These are phyloP conservation scores for Dendrocalamus sinicus DNA, from an alignment of 176 grass and related monocot genomes.

Conservation along the genomic window DNA sequence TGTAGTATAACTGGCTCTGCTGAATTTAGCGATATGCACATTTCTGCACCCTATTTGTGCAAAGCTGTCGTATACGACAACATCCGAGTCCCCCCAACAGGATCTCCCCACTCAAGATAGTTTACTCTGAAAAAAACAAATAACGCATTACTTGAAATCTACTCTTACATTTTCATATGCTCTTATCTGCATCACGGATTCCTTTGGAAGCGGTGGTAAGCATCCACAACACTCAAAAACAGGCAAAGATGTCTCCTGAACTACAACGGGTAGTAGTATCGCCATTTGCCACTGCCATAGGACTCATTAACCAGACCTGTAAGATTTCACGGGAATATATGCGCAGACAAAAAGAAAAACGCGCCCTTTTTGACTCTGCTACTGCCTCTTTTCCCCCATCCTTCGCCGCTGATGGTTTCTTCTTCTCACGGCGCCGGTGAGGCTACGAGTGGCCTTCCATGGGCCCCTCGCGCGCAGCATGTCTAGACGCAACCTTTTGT, in stretches of 20 bases:
- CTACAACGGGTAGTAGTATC: neutral
- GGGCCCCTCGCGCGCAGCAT: neutral
- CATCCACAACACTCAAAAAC: neutral
- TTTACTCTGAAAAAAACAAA: too few relatives aligned
- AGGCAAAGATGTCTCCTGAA: neutral
- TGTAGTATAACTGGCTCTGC: neutral
- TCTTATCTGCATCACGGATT: conserved; percentile 31
- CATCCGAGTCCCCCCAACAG: neutral
- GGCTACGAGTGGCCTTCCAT: neutral
- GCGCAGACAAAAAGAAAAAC: conserved; percentile 1
- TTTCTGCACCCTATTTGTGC: neutral
- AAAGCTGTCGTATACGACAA: neutral
- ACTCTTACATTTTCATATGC: neutral
- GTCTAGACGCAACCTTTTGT: neutral
- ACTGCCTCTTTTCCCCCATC: neutral
- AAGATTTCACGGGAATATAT: conserved; percentile 36
- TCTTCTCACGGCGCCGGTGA: neutral
- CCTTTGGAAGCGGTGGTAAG: conserved; percentile 2
- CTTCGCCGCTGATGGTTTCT: neutral
- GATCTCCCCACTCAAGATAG: neutral
- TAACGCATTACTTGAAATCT: neutral
- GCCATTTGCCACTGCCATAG: neutral
- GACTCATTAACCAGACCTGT: neutral
- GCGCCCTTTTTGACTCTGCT: conserved; percentile 33
- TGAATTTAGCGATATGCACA: neutral